Evolutionary conservation across 257 asterid genomes (phyloP).

Genomic region (Cynanchum wilfordii): DNA sequence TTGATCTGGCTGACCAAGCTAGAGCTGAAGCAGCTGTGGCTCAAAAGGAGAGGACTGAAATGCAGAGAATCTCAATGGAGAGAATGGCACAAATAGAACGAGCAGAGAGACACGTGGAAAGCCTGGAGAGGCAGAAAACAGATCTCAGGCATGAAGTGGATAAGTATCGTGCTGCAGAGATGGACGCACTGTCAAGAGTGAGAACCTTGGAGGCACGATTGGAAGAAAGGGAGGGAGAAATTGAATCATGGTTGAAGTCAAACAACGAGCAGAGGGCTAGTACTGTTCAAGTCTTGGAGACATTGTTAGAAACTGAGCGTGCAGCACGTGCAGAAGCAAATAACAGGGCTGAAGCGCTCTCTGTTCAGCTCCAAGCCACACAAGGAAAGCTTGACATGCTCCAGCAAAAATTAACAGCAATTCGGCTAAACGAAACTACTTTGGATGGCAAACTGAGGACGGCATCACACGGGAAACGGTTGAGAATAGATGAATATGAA

Average conservation of each 20-base stretch:
- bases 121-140: constrained; percentile 57
- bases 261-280: constrained; percentile 66
- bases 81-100: constrained; percentile 78
- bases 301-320: constrained; percentile 69
- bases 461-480: constrained; percentile 76
- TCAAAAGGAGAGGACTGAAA: constrained; percentile 66
- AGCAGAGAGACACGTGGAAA: constrained; percentile 63
- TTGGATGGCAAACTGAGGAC: constrained; percentile 53
- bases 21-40: constrained; percentile 87
- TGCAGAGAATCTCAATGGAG: constrained; percentile 76
- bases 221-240: constrained; percentile 72
- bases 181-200: constrained; percentile 62
- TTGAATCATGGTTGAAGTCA: constrained; percentile 59
- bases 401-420: constrained; percentile 67
- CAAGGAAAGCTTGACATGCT: constrained; percentile 72
- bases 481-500: constrained; percentile 68
- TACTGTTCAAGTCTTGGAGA: constrained; percentile 73
- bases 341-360: constrained; percentile 78
- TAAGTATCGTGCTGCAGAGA: constrained; percentile 54
- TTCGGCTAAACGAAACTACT: constrained; percentile 57
- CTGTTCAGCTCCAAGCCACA: constrained; percentile 76
- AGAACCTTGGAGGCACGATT: constrained; percentile 60
- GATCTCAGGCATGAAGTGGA: constrained; percentile 47
- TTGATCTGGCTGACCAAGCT: constrained; percentile 84
- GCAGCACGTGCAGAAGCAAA: constrained; percentile 79